Percentiles rank a stretch among this genome's conserved stretches.
These are phyloP conservation scores for Dictyostelium citrinum DNA, from an alignment of 78 protist species.

Conservation along the genomic window DNA sequence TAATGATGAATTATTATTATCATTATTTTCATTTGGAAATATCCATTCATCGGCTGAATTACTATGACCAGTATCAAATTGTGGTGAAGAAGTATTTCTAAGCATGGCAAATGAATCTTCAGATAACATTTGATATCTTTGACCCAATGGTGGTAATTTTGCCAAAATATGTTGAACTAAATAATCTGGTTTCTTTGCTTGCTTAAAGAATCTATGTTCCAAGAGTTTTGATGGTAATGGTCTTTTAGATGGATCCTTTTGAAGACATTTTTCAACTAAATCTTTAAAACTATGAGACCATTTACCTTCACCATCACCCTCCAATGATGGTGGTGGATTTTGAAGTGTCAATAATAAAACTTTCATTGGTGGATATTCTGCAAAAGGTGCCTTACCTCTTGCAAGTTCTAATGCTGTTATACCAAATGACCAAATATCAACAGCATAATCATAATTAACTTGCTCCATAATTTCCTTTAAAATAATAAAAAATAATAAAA, in stretches of 20 bases:
- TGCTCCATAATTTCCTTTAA: constrained; percentile 84
- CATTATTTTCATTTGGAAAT: constrained; percentile 54
- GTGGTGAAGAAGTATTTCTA: constrained; percentile 72
- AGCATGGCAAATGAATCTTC: constrained; percentile 70
- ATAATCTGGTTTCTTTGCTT: constrained; percentile 66
- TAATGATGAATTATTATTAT: not conserved
- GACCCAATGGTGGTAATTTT: constrained; percentile 67
- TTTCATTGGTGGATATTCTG: constrained; percentile 91
- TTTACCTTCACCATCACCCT: constrained; percentile 46
- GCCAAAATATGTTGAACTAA: constrained; percentile 50
- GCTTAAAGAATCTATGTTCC: constrained; percentile 72
- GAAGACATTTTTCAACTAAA: constrained; percentile 74
- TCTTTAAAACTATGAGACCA: constrained; percentile 70
- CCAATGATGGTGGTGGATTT: constrained; percentile 85
- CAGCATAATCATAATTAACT: constrained; percentile 87
- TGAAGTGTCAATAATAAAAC: constrained; percentile 89
- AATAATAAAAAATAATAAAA: not conserved
- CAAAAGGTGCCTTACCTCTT: constrained; percentile 94
- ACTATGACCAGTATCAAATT: constrained; percentile 20
- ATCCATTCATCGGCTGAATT: constrained; percentile 73
- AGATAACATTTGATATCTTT: constrained; percentile 73
- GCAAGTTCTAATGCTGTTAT: constrained; percentile 92
- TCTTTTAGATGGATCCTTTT: constrained; percentile 74
- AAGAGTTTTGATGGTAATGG: constrained; percentile 52
- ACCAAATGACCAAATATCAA: constrained; percentile 94